Evolutionary conservation across 73 alveolate genomes (phyloP).

Genomic region (Paramecium pentaurelia): DNA sequence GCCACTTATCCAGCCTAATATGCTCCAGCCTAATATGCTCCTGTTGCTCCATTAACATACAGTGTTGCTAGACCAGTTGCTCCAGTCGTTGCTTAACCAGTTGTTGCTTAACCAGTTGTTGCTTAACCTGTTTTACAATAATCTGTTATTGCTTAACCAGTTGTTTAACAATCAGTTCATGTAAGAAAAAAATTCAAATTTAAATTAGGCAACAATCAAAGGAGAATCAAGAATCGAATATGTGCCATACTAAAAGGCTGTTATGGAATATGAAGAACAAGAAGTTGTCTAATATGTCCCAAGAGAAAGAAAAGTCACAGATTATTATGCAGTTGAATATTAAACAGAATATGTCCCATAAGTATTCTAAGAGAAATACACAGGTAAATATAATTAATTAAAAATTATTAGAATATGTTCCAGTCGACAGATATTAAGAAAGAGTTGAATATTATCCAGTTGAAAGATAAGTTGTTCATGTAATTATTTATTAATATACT

Average conservation of each 20-base stretch:
- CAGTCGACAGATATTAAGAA: constrained; percentile 58
- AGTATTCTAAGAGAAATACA: constrained; percentile 57
- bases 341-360: constrained; percentile 56
- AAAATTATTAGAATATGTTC: constrained; percentile 43
- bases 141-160: background rate
- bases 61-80: constrained; percentile 41
- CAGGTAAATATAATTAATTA: background rate
- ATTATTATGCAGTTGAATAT: constrained; percentile 62
- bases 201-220: constrained; percentile 34
- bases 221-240: constrained; percentile 64
- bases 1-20: background rate
- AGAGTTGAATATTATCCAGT: constrained; percentile 65
- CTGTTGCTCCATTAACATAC: constrained; percentile 31
- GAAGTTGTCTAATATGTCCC: constrained; percentile 60
- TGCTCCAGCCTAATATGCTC: background rate
- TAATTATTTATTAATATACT: background rate
- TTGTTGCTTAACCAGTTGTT: constrained; percentile 22
- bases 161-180: background rate
- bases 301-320: constrained; percentile 57
- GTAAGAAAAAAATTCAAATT: background rate
- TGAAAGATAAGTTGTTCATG: constrained; percentile 58
- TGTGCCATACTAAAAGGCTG: constrained; percentile 54
- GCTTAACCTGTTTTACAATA: background rate
- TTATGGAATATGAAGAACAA: constrained; percentile 51
- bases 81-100: background rate